Percentiles rank a stretch among this genome's conserved stretches.
Conservation (phyloP, 495 filamentous ascomycete genomes). For the Polyplosphaeria fusca region DNA sequence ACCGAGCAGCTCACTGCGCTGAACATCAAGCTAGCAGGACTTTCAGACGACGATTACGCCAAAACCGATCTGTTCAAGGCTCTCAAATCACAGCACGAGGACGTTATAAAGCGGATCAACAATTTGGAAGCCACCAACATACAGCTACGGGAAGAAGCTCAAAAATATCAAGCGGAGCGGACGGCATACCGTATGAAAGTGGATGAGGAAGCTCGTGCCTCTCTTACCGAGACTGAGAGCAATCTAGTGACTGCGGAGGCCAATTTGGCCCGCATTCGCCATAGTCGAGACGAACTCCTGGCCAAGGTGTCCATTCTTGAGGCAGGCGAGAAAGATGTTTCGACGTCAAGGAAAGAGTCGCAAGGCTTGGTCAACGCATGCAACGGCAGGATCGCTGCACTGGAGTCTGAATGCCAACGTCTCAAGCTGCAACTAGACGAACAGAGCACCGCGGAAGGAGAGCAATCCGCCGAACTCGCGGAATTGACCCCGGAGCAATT, state of each 20-base stretch:
- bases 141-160: constrained; percentile 76
- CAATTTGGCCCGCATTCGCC: constrained; percentile 79
- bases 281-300: constrained; percentile 74
- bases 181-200: constrained; percentile 75
- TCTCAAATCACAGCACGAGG: constrained; percentile 84
- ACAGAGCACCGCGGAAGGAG: constrained; percentile 34
- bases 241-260: constrained; percentile 77
- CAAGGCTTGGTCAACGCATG: constrained; percentile 75
- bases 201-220: constrained; percentile 69
- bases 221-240: constrained; percentile 71
- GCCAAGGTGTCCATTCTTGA: constrained; percentile 80
- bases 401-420: constrained; percentile 79
- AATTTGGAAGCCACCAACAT: constrained; percentile 85
- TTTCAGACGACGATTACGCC: constrained; percentile 91
- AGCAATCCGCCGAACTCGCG: constrained; percentile 39
- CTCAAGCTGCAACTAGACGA: constrained; percentile 55
- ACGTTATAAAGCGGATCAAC: constrained; percentile 86
- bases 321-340: constrained; percentile 71
- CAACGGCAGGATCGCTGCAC: constrained; percentile 67
- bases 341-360: constrained; percentile 61
- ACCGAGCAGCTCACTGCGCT: constrained; percentile 73
- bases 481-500: constrained; percentile 64
- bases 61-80: constrained; percentile 89
- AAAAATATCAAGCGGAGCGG: constrained; percentile 79
- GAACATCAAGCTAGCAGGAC: constrained; percentile 60